These are phyloP conservation scores for Hylodesmum podocarpum DNA, from an alignment of 306 rosid genomes.

Conservation along the genomic window DNA sequence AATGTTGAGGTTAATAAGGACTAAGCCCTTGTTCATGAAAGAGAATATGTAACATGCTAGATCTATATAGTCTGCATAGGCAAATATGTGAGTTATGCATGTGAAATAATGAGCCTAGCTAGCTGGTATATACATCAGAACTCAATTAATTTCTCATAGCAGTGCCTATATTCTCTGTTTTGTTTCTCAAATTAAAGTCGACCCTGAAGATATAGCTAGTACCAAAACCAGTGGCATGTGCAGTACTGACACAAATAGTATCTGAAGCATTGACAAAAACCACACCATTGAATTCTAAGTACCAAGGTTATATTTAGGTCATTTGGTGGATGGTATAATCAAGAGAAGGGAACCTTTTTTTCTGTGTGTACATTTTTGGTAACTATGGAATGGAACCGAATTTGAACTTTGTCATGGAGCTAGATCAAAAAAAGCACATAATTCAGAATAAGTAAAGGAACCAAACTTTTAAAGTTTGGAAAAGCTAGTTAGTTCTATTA, in stretches of 20 bases:
- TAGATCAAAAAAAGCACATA: slow-evolving; percentile 18
- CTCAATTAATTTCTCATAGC: slow-evolving; percentile 21
- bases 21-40: slow-evolving; percentile 9
- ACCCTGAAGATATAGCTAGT: slow-evolving; percentile 21
- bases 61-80: slow-evolving; percentile 7
- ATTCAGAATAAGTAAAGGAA: background rate
- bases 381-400: slow-evolving; percentile 18
- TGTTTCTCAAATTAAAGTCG: slow-evolving; percentile 26
- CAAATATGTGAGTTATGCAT: slow-evolving; percentile 37
- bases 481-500: background rate
- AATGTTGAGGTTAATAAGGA: slow-evolving; percentile 7
- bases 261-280: slow-evolving; percentile 37
- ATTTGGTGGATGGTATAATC: slow-evolving; percentile 12
- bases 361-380: slow-evolving; percentile 31
- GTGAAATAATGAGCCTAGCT: slow-evolving; percentile 39
- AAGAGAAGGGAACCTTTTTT: slow-evolving; percentile 3
- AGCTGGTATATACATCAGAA: slow-evolving; percentile 11
- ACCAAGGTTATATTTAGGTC: background rate
- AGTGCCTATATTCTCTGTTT: slow-evolving; percentile 26
- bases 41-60: slow-evolving; percentile 24
- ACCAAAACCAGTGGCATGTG: slow-evolving; percentile 37
- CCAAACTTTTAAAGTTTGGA: slow-evolving; percentile 28
- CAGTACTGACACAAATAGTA: slow-evolving; percentile 36
- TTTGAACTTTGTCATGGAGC: slow-evolving; percentile 38
- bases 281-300: slow-evolving; percentile 26